A percentile compares a stretch with the other conserved stretches of the same genome.
Conservation (phyloP, 495 filamentous ascomycete species). For the Chaetomium cochliodes region DNA sequence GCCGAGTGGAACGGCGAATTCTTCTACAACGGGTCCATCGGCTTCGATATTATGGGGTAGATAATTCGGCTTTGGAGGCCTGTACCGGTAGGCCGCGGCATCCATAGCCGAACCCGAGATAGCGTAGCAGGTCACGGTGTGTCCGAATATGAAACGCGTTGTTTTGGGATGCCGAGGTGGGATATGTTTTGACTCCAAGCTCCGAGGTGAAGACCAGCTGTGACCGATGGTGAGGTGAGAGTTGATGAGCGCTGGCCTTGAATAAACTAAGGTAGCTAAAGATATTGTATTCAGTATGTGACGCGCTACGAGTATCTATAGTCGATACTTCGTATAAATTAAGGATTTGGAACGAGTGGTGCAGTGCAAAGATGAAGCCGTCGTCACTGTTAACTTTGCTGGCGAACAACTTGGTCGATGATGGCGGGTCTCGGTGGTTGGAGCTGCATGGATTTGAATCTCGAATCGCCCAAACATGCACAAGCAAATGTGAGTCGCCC, state of each 20-base stretch:
- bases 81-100: constrained; percentile 35
- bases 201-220: no score
- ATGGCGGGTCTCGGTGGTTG: constrained; percentile 12
- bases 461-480: constrained; percentile 10
- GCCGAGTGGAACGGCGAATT: constrained; percentile 58
- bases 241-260: no score
- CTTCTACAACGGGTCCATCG: constrained; percentile 63
- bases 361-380: no score
- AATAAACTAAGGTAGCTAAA: no score
- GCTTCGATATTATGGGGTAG: constrained; percentile 46
- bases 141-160: neutral
- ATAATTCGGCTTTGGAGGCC: constrained; percentile 51
- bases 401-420: neutral
- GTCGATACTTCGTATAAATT: no score
- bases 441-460: constrained; percentile 12
- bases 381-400: no score
- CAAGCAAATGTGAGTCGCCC: neutral
- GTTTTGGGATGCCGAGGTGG: no score
- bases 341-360: no score
- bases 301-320: no score
- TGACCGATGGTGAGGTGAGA: no score
- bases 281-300: no score
- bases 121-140: neutral
- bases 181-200: no score
- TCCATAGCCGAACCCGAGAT: constrained; percentile 27